Evolutionary conservation across 305 asterid species (phyloP), one percentile per base, ranked within the genome.

Genomic region (Solanum chacoense): DNA sequence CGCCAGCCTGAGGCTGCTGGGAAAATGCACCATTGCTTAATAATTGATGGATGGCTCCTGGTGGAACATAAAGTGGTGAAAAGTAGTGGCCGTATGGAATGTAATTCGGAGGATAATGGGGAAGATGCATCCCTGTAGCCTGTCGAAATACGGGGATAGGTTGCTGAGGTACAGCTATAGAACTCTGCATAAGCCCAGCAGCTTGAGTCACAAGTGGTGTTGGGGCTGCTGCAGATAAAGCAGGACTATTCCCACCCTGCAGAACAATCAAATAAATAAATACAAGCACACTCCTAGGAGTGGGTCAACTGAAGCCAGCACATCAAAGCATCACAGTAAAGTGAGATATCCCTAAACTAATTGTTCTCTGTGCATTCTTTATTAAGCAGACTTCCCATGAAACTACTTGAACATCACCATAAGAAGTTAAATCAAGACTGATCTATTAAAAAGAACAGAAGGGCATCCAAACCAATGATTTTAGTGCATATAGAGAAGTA

Each of bases 21-120:
- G 98, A 96, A 92, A 93, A 97, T 34, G 94, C 93, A 38, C 99
- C 96, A 87, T 92, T 96, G 94, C 94, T 91, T 87, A 95, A 88
- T 90, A 93, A 95, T 88, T 94, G 99, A 93, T 95, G 99, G 88
- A 97, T 92, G 75, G 97, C 89, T 5, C 96, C 95, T 14, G 96
- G 98, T 32, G 96, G 98, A 90, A 94, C 93, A 87, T 93, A 95
- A 91, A 91, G 91, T 55, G 99, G 98, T 80, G 98, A 91, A 89
- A 95, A 93, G 91, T 96, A 96, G 88, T 92, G 99, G 73, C 95
- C 94, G 36, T 97, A 96, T 67, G 98, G 98, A 32, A 94, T 87
- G 92, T 92, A 97, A 90, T 92, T 97, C 32, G 97, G 93, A 85
- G 97, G 98, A 87, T 94, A 97, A 92, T 95, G 98, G 77, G 99